A percentile compares a stretch with the other conserved stretches of the same genome.
Evolutionary conservation across 2,329 filamentous ascomycete genomes (phyloP).

Genomic region (Drechslerella stenobrocha): DNA sequence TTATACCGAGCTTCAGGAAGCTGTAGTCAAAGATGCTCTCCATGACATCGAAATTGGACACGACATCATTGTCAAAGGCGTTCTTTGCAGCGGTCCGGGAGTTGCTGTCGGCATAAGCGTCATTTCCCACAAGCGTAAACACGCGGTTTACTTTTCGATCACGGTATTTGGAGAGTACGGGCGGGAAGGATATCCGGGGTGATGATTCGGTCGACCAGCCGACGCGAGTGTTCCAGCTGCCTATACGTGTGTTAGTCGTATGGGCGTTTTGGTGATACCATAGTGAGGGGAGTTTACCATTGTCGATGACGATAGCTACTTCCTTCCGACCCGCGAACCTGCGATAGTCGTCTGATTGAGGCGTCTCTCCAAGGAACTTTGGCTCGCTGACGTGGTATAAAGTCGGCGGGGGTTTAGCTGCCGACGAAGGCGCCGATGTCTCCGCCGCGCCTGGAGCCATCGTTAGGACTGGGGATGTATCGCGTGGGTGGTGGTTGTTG

Average conservation of each 20-base stretch:
- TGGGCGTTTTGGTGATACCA: conserved; percentile 12
- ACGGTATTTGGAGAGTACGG: conserved; percentile 91
- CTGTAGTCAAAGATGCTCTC: conserved; percentile 92
- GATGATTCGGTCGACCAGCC: conserved; percentile 90
- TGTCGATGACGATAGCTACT: conserved; percentile 89
- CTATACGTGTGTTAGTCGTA: conserved; percentile 58
- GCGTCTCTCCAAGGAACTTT: conserved; percentile 63
- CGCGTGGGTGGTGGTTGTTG: conserved; percentile 13
- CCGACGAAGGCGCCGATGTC: background rate
- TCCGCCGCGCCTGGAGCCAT: conserved; percentile 28
- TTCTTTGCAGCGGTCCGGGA: conserved; percentile 86
- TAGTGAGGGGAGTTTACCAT: conserved; percentile 65
- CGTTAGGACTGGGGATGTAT: background rate
- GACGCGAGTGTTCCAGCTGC: conserved; percentile 83
- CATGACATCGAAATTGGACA: conserved; percentile 98
- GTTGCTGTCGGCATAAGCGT: conserved; percentile 93
- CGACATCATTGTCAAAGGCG: conserved; percentile 88
- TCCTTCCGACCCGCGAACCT: conserved; percentile 48
- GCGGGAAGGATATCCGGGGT: conserved; percentile 79
- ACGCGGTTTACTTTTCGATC: conserved; percentile 91
- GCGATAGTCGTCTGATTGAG: conserved; percentile 55
- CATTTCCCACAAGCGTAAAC: conserved; percentile 86
- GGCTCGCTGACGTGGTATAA: conserved; percentile 67
- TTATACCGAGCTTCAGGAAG: conserved; percentile 89
- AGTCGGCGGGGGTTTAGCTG: conserved; percentile 57